Evolutionary conservation across 805 yeast species (phyloP).

Genomic region (Lachancea nothofagi): DNA sequence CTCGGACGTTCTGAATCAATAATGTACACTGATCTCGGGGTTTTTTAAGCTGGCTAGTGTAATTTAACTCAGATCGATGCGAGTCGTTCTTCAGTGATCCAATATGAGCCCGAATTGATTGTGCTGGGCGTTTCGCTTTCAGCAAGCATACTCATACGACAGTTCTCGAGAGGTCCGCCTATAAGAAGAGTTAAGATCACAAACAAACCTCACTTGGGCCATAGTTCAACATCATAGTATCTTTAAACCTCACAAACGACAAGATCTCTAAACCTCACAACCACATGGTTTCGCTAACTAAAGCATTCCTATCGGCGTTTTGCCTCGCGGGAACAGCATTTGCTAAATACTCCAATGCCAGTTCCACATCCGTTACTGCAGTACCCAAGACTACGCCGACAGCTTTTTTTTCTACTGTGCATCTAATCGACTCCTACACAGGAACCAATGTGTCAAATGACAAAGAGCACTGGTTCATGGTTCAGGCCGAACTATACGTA

Average conservation of each 20-base stretch:
- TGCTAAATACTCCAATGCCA: conserved; percentile 5
- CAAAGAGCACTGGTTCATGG: conserved; percentile 25
- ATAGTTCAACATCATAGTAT: no score
- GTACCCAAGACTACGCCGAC: conserved; percentile 11
- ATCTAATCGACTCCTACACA: conserved; percentile 23
- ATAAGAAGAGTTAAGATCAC: no score
- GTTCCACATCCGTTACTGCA: conserved; percentile 1
- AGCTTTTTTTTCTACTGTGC: conserved; percentile 19
- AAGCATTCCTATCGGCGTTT: conserved; percentile 1
- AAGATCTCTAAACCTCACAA: neutral
- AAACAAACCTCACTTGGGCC: no score
- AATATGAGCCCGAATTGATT: no score
- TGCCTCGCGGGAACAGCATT: conserved; percentile 1
- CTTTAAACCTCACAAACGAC: neutral
- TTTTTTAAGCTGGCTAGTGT: no score
- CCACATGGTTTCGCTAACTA: conserved; percentile 4
- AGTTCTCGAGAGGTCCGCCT: no score
- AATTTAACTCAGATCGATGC: no score
- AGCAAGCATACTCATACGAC: no score
- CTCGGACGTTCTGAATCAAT: no score
- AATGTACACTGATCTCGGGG: no score
- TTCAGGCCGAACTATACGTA: conserved; percentile 24
- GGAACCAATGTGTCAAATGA: conserved; percentile 21
- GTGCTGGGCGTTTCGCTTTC: no score
- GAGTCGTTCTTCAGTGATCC: no score